Percentiles rank a stretch among this genome's conserved stretches.
These are phyloP conservation scores for Metschnikowia baotianmanensis DNA, from an alignment of 805 yeast species.

Conservation along the genomic window DNA sequence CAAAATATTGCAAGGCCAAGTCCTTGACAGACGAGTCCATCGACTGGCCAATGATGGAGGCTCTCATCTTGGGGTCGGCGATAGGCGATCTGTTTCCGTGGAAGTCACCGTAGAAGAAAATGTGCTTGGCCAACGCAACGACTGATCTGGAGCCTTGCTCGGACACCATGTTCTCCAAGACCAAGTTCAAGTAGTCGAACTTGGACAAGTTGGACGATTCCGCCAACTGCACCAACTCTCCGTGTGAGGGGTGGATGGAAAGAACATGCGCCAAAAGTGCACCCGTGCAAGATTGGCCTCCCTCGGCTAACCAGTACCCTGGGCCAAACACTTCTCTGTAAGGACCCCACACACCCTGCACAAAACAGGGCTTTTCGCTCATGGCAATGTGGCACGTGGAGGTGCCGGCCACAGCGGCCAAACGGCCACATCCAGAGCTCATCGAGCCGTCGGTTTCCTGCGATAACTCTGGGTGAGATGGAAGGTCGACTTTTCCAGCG, in stretches of 20 bases:
- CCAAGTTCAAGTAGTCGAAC: constrained; percentile 79
- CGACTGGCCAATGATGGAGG: constrained; percentile 86
- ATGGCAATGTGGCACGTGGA: constrained; percentile 94
- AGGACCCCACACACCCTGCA: constrained; percentile 98
- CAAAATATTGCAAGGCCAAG: constrained; percentile 81
- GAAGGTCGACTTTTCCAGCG: constrained; percentile 79
- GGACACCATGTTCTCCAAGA: constrained; percentile 62
- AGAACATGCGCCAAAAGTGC: constrained; percentile 87
- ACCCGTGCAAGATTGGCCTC: constrained; percentile 98
- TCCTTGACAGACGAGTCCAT: constrained; percentile 87
- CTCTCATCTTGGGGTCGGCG: constrained; percentile 92
- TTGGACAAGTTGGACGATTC: constrained; percentile 67
- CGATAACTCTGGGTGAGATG: constrained; percentile 46
- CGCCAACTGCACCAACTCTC: constrained; percentile 64
- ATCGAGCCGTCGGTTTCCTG: constrained; percentile 45
- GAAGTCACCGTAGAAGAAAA: constrained; percentile 93
- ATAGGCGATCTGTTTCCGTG: constrained; percentile 98
- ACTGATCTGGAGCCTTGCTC: constrained; percentile 65
- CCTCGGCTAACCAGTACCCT: constrained; percentile 93
- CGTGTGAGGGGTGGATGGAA: constrained; percentile 83
- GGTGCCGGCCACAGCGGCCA: constrained; percentile 98
- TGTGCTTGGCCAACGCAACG: constrained; percentile 75
- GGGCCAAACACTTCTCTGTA: constrained; percentile 91
- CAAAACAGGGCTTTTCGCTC: constrained; percentile 82
- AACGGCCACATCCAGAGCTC: constrained; percentile 69